A percentile compares a stretch with the other conserved stretches of the same genome.
Conservation (phyloP, 805 yeast species). For the Schwanniomyces occidentalis region DNA sequence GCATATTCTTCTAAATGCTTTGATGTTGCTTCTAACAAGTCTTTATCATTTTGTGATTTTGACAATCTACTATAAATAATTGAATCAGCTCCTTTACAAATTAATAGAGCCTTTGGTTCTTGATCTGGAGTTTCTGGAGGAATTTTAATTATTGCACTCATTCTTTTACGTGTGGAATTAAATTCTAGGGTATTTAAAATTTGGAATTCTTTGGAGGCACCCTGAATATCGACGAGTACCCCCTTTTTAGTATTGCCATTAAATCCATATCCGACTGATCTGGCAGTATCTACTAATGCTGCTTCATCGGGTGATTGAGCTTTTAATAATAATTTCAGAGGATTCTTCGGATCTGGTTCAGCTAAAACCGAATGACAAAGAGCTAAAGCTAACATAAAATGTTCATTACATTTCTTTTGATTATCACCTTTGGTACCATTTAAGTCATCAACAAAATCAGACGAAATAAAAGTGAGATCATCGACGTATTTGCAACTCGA, state of each 20-base stretch:
- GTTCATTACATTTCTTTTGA: slow-evolving; percentile 63
- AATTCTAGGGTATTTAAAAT: slow-evolving; percentile 71
- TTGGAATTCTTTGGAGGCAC: slow-evolving; percentile 68
- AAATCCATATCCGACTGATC: slow-evolving; percentile 73
- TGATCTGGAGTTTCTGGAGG: slow-evolving; percentile 51
- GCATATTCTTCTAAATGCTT: slow-evolving; percentile 76
- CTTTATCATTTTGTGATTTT: slow-evolving; percentile 41
- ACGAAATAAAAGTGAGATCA: slow-evolving; percentile 70
- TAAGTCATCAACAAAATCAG: slow-evolving; percentile 63
- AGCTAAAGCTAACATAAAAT: slow-evolving; percentile 75
- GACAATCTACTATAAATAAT: slow-evolving; percentile 68
- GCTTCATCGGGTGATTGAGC: slow-evolving; percentile 91
- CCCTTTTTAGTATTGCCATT: slow-evolving; percentile 68
- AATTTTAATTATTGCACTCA: slow-evolving; percentile 77
- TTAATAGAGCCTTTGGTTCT: slow-evolving; percentile 55
- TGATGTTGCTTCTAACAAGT: slow-evolving; percentile 63
- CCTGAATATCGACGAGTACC: slow-evolving; percentile 65
- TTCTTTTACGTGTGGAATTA: slow-evolving; percentile 83
- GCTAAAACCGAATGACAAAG: slow-evolving; percentile 77
- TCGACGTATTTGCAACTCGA: slow-evolving; percentile 46
- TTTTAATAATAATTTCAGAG: slow-evolving; percentile 55
- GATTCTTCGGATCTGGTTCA: slow-evolving; percentile 62
- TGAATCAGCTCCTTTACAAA: slow-evolving; percentile 87
- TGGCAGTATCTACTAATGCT: slow-evolving; percentile 78
- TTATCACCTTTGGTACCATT: slow-evolving; percentile 48